Percentiles rank a stretch among this genome's conserved stretches.
Conservation (phyloP, 2,329 filamentous ascomycete species). For the Hymenotorrendiella dingleyae region DNA sequence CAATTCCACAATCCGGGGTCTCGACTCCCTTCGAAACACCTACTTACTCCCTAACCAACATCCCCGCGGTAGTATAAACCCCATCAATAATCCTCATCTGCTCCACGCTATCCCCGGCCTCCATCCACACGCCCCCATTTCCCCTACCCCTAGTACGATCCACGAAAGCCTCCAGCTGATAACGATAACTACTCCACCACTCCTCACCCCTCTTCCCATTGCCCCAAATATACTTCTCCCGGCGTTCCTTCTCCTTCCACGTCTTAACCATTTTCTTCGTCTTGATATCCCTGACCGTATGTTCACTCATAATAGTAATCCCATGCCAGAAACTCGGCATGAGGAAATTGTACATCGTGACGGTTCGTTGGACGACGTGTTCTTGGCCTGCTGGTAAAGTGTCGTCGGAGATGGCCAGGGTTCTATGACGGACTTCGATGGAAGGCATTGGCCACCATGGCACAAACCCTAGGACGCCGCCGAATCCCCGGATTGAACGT, state of each 20-base stretch:
- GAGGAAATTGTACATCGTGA: constrained; percentile 18
- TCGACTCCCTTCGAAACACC: neutral
- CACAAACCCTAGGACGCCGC: constrained; percentile 12
- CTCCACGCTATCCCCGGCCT: constrained; percentile 36
- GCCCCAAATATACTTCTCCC: constrained; percentile 20
- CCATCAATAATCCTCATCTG: constrained; percentile 43
- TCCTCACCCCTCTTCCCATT: constrained; percentile 25
- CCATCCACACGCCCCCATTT: constrained; percentile 36
- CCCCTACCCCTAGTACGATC: constrained; percentile 37
- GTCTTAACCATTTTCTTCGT: constrained; percentile 12
- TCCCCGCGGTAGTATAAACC: constrained; percentile 38
- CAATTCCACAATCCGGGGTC: too few relatives aligned
- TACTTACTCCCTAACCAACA: constrained; percentile 23
- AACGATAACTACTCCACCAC: constrained; percentile 40
- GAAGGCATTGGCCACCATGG: constrained; percentile 25
- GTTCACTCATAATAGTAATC: constrained; percentile 16
- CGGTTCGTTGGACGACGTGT: constrained; percentile 15
- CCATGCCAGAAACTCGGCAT: constrained; percentile 18
- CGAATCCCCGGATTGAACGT: constrained; percentile 8
- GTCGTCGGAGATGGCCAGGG: constrained; percentile 43
- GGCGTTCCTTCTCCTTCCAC: constrained; percentile 16
- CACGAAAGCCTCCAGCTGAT: constrained; percentile 45
- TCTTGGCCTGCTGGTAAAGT: constrained; percentile 12
- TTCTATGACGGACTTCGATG: constrained; percentile 37
- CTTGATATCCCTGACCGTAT: constrained; percentile 12